Base-by-base conservation (phyloP, 495 filamentous ascomycete species). In the Pseudevernia furfuracea region DNA sequence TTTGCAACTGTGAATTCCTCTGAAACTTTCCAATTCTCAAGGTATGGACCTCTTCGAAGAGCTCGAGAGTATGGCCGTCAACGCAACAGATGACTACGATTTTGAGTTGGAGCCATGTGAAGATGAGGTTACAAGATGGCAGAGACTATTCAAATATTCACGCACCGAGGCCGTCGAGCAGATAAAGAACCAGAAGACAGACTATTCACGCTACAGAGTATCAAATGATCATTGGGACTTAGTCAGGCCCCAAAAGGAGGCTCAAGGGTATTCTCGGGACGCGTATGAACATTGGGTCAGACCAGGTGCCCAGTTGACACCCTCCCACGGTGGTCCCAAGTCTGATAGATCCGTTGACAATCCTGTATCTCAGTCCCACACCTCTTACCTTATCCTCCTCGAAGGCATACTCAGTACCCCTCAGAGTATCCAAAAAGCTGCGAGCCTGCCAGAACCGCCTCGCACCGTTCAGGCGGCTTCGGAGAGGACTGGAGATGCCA, bases 301-400 rank as follows among this genome's bases (percentile, higher is more conserved):
- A 5, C n/a, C 49, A 12, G 19, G 25, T 11, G n/a, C n/a, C 32
- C n/a, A 14, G 32, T 37, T 14, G 25, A 23, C n/a, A 46, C n/a
- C 28, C 4, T 11, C 43, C 30, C 21, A 19, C 43, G 11, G 12
- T 17, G 25, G 10, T 1, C 19, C 53, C 3, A 32, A n/a, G n/a
- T n/a, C n/a, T n/a, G n/a, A n/a, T n/a, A n/a, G n/a, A n/a, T n/a
- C n/a, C 3, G 3, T n/a, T 39, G 28, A 3, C 34, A 25, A 1
- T 44, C 36, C 46, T 41, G 15, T n/a, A n/a, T 34, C 58, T 39
- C 67, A 59, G 21, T 32, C 63, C 53, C 28, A 66, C 15, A 37
- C 65, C 8, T 58, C 67, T 9, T 75, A 72, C 56, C 56, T 75
- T n/a, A 15, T 76, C 34, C 72, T 72, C 59, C 68, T 76, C 19